Conservation (phyloP, 192 early-diverging fungal genomes). For the Rhizophagus sp. region DNA sequence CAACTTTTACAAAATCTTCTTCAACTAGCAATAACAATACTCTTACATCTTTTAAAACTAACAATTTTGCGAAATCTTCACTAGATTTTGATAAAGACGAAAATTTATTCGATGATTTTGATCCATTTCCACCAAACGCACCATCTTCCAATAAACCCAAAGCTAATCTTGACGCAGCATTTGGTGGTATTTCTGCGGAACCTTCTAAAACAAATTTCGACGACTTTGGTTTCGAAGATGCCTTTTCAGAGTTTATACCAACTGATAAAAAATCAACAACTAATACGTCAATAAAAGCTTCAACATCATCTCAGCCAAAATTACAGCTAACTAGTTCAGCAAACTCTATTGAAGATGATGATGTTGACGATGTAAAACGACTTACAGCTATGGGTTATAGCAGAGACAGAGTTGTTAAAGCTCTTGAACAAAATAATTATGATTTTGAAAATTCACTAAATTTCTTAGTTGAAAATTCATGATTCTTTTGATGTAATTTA, state of each 20-base stretch:
- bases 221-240: constrained; percentile 25
- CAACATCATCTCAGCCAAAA: not conserved
- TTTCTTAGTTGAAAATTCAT: constrained; percentile 61
- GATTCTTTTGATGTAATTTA: not conserved
- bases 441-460: constrained; percentile 74
- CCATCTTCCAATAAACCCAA: not conserved
- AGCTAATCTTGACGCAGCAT: constrained; percentile 25
- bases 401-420: constrained; percentile 59
- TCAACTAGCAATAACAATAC: not conserved
- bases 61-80: not conserved
- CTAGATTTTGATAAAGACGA: constrained; percentile 25
- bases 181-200: constrained; percentile 7
- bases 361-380: constrained; percentile 36
- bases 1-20: not conserved
- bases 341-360: not conserved
- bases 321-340: not conserved
- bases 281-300: not conserved
- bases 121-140: constrained; percentile 8
- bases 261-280: not conserved
- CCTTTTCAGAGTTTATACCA: not conserved
- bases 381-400: constrained; percentile 75
- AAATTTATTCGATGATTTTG: constrained; percentile 25
- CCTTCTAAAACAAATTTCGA: not conserved
- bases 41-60: not conserved
- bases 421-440: constrained; percentile 69